Evolutionary conservation across 1,284 basidiomycete genomes (phyloP), one percentile per base, ranked within the genome.

Genomic region (Prillingera fragicola): DNA sequence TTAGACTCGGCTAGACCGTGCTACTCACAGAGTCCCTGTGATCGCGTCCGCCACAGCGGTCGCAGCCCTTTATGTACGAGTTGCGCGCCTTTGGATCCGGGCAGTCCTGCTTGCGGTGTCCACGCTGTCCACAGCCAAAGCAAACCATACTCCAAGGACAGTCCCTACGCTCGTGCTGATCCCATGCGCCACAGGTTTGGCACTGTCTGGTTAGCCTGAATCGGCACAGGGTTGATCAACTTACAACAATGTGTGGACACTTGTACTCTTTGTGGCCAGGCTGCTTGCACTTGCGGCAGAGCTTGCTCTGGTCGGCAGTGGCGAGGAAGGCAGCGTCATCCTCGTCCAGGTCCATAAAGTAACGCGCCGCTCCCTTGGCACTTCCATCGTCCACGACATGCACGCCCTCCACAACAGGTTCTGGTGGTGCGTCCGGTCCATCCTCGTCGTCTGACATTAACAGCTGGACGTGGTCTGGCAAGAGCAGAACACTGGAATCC

Each of bases 121-220:
- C 90, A 60, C 84, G 83, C 77, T 84, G 83, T 22, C 87, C 87
- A 60, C 90, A 95, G 3, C 77, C 79, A 65, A 83, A 92, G 62
- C 90, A 94, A 5, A 80, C 82, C 60, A 90, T 83, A 62, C 81
- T 82, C 48, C 87, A 82, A 1, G 89, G 87, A 69, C 90, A 95
- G 43, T 82, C 80, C 43, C 82, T 75, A 6, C 88, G 86, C 6
- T 78, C 74, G 63, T 95, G 90, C 52, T 91, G 85, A 60, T 94
- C 82, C 43, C 83, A 78, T 14, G 79, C 85, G 41, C 90, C 90
- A 60, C 90, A 95, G 9, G 85, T 88, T 24, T 86, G 69, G 64
- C 90, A 95, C 87, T 94, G 49, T 2, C 13, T 23, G 33, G 28
- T 24, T 32, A 33, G 19, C 28, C 12, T 38, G 48, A 43, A 50